A percentile compares a stretch with the other conserved stretches of the same genome.
Evolutionary conservation across 306 rosid species (phyloP).

Genomic region (Castanea sativa): DNA sequence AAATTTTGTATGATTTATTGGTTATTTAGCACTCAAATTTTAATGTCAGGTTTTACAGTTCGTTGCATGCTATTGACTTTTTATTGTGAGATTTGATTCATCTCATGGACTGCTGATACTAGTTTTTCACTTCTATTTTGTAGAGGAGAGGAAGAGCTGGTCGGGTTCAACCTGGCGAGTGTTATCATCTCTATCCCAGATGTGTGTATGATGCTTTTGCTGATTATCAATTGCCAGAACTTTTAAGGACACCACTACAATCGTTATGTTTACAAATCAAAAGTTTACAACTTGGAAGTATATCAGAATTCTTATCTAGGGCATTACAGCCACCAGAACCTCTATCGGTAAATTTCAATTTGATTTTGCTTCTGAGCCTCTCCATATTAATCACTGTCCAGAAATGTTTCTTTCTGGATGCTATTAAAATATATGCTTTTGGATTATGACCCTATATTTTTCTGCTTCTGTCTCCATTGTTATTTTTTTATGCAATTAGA

Average conservation of each 20-base stretch:
- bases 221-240: slow-evolving; percentile 92
- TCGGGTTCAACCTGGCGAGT: slow-evolving; percentile 93
- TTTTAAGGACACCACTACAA: slow-evolving; percentile 94
- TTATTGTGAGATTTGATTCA: background rate
- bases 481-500: slow-evolving; percentile 20
- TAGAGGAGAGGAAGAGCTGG: slow-evolving; percentile 99
- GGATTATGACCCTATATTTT: background rate
- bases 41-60: background rate
- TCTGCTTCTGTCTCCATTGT: background rate
- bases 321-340: slow-evolving; percentile 92
- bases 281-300: slow-evolving; percentile 90
- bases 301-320: slow-evolving; percentile 82
- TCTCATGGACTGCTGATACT: background rate
- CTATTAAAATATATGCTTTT: background rate
- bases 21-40: background rate
- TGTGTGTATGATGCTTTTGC: slow-evolving; percentile 81
- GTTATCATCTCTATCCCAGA: slow-evolving; percentile 92
- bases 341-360: slow-evolving; percentile 62
- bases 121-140: slow-evolving; percentile 19
- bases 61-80: background rate
- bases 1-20: background rate
- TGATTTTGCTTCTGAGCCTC: slow-evolving; percentile 3
- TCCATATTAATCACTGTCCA: background rate
- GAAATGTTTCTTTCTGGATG: background rate
- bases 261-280: slow-evolving; percentile 94